Base-by-base conservation (phyloP, 257 asterid species). In the Eustoma russellianum region DNA sequence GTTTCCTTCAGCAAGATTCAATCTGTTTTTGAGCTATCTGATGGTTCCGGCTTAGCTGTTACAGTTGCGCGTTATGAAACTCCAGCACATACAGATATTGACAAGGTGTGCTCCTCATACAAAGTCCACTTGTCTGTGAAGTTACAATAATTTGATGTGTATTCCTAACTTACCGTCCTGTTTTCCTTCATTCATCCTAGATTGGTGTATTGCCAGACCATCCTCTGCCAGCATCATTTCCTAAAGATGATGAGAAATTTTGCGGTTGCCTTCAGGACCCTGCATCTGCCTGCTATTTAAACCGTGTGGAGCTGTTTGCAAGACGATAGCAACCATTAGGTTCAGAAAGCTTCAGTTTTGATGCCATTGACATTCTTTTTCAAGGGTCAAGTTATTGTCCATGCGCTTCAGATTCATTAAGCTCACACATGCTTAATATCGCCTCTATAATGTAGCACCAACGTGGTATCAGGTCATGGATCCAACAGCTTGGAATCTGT, bases 11-110 rank as follows among this genome's bases (percentile, higher is more conserved):
- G 99, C 48, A 92, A 92, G 74, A 92, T 92, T 49, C 98, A 92
- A 62, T 92, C 97, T 1, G 98, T 92, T 62, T 88, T 92, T 56
- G 83, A 87, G 78, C 83, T 92, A 17, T 88, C 97, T 5, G 98
- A 92, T 68, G 98, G 98, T 60, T 92, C 98, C 58, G 98, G 97
- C 66, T 65, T 92, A 79, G 99, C 83, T 18, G 83, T 92, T 33
- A 92, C 97, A 11, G 97, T 83, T 54, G 97, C 97, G 62, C 95
- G 95, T 38, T 92, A 92, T 48, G 95, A 92, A 76, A 92, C 99
- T 50, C 97, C 97, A 9, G 88, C 90, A 56, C 99, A 92, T 70
- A 83, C 57, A 17, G 97, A 92, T 61, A 92, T 88, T 15, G 88
- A 92, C 70, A 87, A 91, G 98, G 98, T 91, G 16, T 52, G 65